Evolutionary conservation across 2,329 filamentous ascomycete genomes (phyloP).

Genomic region (Trichoderma sp.): DNA sequence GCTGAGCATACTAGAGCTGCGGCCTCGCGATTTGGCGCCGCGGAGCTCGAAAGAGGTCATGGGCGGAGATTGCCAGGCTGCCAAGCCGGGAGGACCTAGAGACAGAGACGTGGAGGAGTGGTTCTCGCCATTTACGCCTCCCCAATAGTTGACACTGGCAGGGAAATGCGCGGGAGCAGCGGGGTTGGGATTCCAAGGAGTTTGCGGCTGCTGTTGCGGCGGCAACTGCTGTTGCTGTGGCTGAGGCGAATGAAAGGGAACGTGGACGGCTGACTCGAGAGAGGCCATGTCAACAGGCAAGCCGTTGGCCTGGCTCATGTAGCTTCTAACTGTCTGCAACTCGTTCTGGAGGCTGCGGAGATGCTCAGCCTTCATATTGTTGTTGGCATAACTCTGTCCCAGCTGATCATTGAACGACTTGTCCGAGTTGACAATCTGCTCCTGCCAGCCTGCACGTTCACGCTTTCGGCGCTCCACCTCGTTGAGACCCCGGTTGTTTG

Average conservation of each 20-base stretch:
- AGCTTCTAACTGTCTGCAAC: constrained; percentile 33
- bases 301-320: constrained; percentile 31
- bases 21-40: constrained; percentile 48
- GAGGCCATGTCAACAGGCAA: constrained; percentile 31
- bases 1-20: constrained; percentile 66
- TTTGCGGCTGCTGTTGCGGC: constrained; percentile 26
- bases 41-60: constrained; percentile 38
- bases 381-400: constrained; percentile 36
- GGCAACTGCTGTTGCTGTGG: constrained; percentile 24
- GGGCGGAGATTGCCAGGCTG: constrained; percentile 37
- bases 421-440: constrained; percentile 46
- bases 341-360: constrained; percentile 33
- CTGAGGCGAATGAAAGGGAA: constrained; percentile 10
- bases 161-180: constrained; percentile 35
- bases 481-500: constrained; percentile 62
- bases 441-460: constrained; percentile 46
- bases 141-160: constrained; percentile 31
- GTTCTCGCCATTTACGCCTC: constrained; percentile 34
- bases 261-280: not conserved
- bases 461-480: constrained; percentile 60
- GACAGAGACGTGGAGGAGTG: constrained; percentile 32
- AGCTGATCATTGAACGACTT: constrained; percentile 45
- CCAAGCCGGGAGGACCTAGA: constrained; percentile 31
- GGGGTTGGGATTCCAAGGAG: constrained; percentile 36
- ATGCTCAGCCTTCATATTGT: constrained; percentile 32